These are phyloP conservation scores for Acarospora socialis DNA, from an alignment of 2,329 filamentous ascomycete species.

Conservation along the genomic window DNA sequence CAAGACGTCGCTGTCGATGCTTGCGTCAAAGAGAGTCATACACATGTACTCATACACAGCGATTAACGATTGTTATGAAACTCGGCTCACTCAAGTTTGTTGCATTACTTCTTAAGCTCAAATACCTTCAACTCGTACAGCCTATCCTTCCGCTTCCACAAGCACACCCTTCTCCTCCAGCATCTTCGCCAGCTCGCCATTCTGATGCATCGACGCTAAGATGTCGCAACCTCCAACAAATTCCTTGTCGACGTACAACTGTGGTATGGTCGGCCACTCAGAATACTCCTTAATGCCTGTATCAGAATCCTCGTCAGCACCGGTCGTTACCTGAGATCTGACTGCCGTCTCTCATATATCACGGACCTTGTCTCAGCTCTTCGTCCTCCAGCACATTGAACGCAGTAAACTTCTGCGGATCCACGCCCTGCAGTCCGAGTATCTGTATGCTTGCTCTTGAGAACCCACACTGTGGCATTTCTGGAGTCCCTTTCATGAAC, in stretches of 20 bases:
- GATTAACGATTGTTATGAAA: no score
- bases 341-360: background rate
- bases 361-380: constrained; percentile 64
- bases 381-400: constrained; percentile 93
- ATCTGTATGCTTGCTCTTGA: constrained; percentile 92
- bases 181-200: constrained; percentile 80
- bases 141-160: constrained; percentile 46
- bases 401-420: constrained; percentile 91
- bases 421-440: constrained; percentile 82
- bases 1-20: no score
- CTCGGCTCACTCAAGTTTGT: no score
- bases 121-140: no score
- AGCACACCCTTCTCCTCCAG: constrained; percentile 87
- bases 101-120: no score
- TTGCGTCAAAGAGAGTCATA: no score
- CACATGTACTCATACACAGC: no score
- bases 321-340: no score
- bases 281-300: constrained; percentile 97
- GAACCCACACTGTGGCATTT: constrained; percentile 92
- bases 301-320: constrained; percentile 9
- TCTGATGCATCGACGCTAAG: constrained; percentile 91
- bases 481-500: constrained; percentile 98
- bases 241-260: constrained; percentile 89
- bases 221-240: constrained; percentile 98
- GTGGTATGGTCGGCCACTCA: constrained; percentile 97